phyloP scores from a whole-genome alignment of 495 filamentous ascomycete species.

The Tuber brumale region DNA sequence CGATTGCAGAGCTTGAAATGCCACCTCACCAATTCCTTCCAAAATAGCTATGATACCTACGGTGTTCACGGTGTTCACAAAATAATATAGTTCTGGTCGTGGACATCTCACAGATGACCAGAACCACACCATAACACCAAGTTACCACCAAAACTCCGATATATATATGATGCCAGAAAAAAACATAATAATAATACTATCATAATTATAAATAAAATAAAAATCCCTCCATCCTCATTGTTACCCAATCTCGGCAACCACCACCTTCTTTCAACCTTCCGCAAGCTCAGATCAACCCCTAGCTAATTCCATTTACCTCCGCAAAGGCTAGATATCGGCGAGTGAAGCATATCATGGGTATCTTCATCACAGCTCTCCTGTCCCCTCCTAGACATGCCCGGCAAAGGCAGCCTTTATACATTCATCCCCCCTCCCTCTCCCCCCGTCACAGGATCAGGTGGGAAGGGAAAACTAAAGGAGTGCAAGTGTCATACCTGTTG shows the following conservation, averaged over 20 bases:
- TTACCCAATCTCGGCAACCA: neutral
- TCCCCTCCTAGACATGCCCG: neutral
- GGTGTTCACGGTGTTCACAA: neutral
- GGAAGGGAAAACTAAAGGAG: conserved; percentile 4
- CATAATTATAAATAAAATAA: neutral
- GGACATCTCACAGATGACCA: neutral
- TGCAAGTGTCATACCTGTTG: no score
- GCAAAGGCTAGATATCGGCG: conserved; percentile 17
- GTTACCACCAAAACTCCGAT: neutral
- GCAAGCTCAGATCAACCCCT: conserved; percentile 20
- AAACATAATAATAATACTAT: neutral
- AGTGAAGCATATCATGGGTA: conserved; percentile 26
- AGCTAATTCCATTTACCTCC: conserved; percentile 15
- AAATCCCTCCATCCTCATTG: neutral
- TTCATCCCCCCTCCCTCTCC: neutral
- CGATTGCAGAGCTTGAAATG: neutral
- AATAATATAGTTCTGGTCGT: neutral
- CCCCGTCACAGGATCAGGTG: neutral
- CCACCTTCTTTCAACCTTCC: neutral
- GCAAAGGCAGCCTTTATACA: conserved; percentile 10
- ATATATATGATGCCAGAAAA: neutral
- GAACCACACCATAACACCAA: neutral
- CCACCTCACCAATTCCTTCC: neutral
- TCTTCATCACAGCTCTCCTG: conserved; percentile 15
- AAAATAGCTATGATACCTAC: neutral